These are phyloP conservation scores for Puccinellia tenuiflora DNA, from an alignment of 176 grass and related monocot species.

Conservation along the genomic window DNA sequence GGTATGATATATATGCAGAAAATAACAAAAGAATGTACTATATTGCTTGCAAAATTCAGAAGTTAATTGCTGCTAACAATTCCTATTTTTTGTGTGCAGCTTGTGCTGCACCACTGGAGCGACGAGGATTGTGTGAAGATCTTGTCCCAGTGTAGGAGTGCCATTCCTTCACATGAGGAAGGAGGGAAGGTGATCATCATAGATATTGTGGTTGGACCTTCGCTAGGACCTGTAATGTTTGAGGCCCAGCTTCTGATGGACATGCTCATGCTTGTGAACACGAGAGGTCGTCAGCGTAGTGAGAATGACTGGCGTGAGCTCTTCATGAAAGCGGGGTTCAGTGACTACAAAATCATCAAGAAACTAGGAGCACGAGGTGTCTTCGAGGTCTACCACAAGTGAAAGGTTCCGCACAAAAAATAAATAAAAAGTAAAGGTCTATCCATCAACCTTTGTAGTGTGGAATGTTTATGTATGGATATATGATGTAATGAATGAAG, in stretches of 20 bases:
- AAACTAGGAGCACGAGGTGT: not conserved
- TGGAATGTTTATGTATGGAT: not conserved
- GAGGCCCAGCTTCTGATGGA: slow-evolving; percentile 34
- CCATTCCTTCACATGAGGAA: slow-evolving; percentile 4
- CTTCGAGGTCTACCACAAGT: slow-evolving; percentile 17
- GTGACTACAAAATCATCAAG: slow-evolving; percentile 16
- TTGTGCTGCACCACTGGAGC: slow-evolving; percentile 34
- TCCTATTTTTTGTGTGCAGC: not conserved
- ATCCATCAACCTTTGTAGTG: not conserved
- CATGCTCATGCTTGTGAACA: slow-evolving; percentile 17
- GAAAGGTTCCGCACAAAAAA: not conserved
- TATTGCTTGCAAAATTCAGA: not conserved
- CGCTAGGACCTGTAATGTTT: not conserved
- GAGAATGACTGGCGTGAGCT: slow-evolving; percentile 31
- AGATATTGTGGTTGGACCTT: slow-evolving; percentile 7
- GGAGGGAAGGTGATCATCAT: slow-evolving; percentile 44
- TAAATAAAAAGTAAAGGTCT: not conserved
- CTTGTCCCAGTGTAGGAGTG: slow-evolving; percentile 22
- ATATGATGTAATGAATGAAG: not conserved
- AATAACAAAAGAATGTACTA: not conserved
- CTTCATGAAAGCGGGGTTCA: slow-evolving; percentile 36
- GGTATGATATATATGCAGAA: not conserved
- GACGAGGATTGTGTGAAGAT: slow-evolving; percentile 38
- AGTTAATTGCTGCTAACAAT: not conserved
- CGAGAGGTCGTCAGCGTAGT: slow-evolving; percentile 22